Evolutionary conservation across 768 basidiomycete genomes (phyloP), one percentile per base, ranked within the genome.

Genomic region (Boletus barrowsii): DNA sequence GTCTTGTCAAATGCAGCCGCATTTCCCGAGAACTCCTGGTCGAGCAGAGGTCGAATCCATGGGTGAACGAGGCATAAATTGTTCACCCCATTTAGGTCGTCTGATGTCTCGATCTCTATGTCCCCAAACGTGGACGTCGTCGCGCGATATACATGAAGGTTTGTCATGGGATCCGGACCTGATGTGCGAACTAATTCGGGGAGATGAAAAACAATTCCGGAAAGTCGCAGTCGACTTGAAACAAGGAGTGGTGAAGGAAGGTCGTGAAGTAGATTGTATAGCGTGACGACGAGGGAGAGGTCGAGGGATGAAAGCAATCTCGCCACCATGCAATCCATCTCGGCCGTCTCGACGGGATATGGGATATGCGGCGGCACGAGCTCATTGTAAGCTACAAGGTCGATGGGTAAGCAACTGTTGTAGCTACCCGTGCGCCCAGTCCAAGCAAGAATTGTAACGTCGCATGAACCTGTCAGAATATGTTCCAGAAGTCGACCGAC

Each of bases 391-490:
- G 57, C 49, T 2, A 36, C 14, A 10, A 59, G 37, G 10, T 49
- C 51, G 1, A 7, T 1, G 0, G 49, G 57, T 0, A 58, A 44
- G 24, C 45, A 58, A n/a, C 49, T 60, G 10, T 60, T 43, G 13
- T 60, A 42, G 2, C 10, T 30, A 3, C 53, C 42, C 0, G 46
- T 3, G 0, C 10, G 1, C 2, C 58, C 58, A 0, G 51, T 59
- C 56, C 59, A 60, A 24, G 57, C 57, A 0, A 60, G 57, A 29
- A 60, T 26, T 2, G 45, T 43, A 2, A 45, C 42, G 1, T 60
- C 33, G 0, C 40, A 42, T 0, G 57, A 60, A 5, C 53, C 32
- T 2, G 49, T 42, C 9, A 59, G 20, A 3, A 60, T 30, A 6
- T 60, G 20, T 5, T 54, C 57, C 15, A 60, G n/a, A 4, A 60